These are phyloP conservation scores for Aaosphaeria arxii DNA, from an alignment of 2,329 filamentous ascomycete genomes.

Conservation along the genomic window DNA sequence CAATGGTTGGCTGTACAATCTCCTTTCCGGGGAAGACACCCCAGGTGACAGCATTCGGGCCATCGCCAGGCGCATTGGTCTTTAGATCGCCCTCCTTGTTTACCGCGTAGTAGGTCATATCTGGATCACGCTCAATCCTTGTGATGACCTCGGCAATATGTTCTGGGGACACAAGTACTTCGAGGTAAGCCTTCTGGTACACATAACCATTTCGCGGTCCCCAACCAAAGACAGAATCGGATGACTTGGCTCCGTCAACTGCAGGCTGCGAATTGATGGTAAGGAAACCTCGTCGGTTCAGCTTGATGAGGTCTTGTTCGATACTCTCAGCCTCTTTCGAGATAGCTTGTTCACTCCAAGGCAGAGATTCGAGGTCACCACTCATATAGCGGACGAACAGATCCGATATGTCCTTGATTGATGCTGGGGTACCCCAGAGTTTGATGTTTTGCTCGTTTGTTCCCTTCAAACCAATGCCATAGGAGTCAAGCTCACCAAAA, in stretches of 20 bases:
- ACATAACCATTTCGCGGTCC: slow-evolving; percentile 93
- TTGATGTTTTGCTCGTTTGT: slow-evolving; percentile 95
- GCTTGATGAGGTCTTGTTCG: slow-evolving; percentile 69
- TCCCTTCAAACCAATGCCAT: slow-evolving; percentile 89
- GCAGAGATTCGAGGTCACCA: slow-evolving; percentile 75
- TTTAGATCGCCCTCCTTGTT: slow-evolving; percentile 77
- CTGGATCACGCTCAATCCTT: slow-evolving; percentile 72
- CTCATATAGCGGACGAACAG: slow-evolving; percentile 85
- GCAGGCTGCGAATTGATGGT: slow-evolving; percentile 98
- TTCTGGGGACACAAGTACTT: slow-evolving; percentile 80
- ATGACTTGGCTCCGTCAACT: slow-evolving; percentile 85
- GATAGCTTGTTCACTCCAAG: slow-evolving; percentile 91
- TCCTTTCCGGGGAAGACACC: slow-evolving; percentile 98
- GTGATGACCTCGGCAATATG: slow-evolving; percentile 73
- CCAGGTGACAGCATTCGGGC: slow-evolving; percentile 98
- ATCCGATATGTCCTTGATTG: slow-evolving; percentile 73
- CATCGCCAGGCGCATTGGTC: slow-evolving; percentile 80
- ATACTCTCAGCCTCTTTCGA: slow-evolving; percentile 78
- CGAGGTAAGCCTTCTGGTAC: slow-evolving; percentile 96
- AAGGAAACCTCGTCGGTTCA: slow-evolving; percentile 83
- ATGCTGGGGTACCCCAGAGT: slow-evolving; percentile 84
- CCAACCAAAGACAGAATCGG: slow-evolving; percentile 86
- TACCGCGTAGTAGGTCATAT: slow-evolving; percentile 92
- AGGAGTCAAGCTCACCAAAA: slow-evolving; percentile 91
- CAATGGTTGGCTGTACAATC: slow-evolving; percentile 99